Base-by-base conservation (phyloP, 306 rosid genomes). In the Pyrus pyrifolia region DNA sequence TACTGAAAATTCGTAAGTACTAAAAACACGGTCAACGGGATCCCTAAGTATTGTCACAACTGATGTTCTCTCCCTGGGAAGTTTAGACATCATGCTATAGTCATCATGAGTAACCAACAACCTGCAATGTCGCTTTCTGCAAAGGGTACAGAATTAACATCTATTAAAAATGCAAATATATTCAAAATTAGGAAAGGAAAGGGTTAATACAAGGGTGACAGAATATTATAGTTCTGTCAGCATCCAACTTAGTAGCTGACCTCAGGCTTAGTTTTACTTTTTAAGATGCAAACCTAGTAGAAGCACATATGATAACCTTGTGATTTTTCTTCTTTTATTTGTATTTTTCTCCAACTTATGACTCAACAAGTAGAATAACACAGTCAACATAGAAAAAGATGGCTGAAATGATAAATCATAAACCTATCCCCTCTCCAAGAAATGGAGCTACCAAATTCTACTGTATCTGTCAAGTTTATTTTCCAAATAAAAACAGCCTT, bases 11-110 rank as follows among this genome's bases (percentile, higher is more conserved):
- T 95, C 99, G 2, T 95, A 95, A 72, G 97, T 68, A 75, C 99
- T 95, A 72, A 95, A 91, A 75, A 95, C 91, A 27, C 99, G 96
- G 79, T 91, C 91, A 80, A 95, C 80, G 12, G 99, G 99, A 83
- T 95, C 84, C 87, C 99, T 87, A 57, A 95, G 97, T 86, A 96
- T 92, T 82, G 99, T 96, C 80, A 96, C 93, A 51, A 96, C 92
- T 66, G 98, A 91, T 73, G 97, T 92, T 71, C 84, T 92, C 84
- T 89, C 91, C 85, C 63, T 86, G n/a, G 93, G 97, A 81, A 96
- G 88, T 87, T 96, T 96, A 69, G 93, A 84, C 81, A 83, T 89
- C 75, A 96, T 80, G 85, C 99, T 92, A 83, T 89, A 92, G 86
- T 92, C 99, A 86, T 96, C 96, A 85, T 96, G 99, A 19, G 97